Evolutionary conservation across 192 early-diverging fungal species (phyloP), one percentile per base, ranked within the genome.

Genomic region (Borealophlyctis nickersoniae): DNA sequence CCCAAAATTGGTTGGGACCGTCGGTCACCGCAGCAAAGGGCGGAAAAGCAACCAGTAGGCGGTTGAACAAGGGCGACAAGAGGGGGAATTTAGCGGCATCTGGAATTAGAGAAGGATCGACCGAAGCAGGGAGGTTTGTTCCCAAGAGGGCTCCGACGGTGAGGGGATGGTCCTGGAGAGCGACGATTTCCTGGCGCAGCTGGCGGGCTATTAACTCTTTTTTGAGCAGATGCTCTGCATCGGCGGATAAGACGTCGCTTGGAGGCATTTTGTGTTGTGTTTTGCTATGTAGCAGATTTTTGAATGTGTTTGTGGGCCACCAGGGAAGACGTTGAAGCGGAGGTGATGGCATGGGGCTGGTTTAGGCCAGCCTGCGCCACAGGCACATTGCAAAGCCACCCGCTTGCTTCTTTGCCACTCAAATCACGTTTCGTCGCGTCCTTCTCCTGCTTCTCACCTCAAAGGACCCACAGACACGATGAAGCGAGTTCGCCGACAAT

Each of bases 151-250:
- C 50, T 0, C 49, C 60, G 27, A 63, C 49, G 3, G 60, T 45
- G 14, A 30, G n/a, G 9, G 31, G 32, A 36, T 7, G 5, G 27
- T 11, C 3, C 2, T 61, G 34, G 24, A 69, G 60, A 16, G 16
- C 36, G 13, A 60, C 49, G 2, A 69, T 34, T 48, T 69, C 67
- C 22, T 39, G 24, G 33, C 67, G 67, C 14, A 69, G 54, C 28
- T 63, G 67, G 14, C 67, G 32, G n/a, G 60, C 59, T 11, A 69
- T 23, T 0, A 69, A 45, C 11, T 62, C 59, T 45, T 69, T 69
- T 27, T 69, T 69, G 22, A 69, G 52, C 13, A 69, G 34, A 29
- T 62, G 60, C 2, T 49, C 48, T 2, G 49, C 60, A 23, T 53
- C 60, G 14, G 36, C 60, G 22, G 16, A 53, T 23, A 62, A 24